Conservation (phyloP, 192 early-diverging fungal species). For the Linnemannia schmuckeri region DNA sequence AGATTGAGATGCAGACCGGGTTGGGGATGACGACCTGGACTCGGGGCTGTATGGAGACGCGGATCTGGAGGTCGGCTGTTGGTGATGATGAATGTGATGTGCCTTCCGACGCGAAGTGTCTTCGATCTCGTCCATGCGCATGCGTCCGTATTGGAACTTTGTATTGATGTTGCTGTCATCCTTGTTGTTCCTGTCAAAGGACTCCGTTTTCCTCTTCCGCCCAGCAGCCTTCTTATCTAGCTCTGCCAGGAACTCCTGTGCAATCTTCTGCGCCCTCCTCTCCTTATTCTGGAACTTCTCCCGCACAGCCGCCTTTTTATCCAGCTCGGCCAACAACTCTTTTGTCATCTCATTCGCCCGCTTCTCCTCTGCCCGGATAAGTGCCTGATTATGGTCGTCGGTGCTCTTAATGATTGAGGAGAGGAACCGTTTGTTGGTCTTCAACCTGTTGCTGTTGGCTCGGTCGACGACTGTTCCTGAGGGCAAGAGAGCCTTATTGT, state of each 20-base stretch:
- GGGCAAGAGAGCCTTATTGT: constrained; percentile 14
- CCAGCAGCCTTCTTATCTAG: neutral
- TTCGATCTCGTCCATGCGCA: constrained; percentile 27
- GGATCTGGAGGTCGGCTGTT: neutral
- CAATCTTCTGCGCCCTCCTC: constrained; percentile 21
- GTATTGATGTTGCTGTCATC: neutral
- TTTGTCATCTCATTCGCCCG: constrained; percentile 52
- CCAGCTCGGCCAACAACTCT: constrained; percentile 41
- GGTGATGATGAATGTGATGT: neutral
- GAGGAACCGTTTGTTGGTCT: constrained; percentile 71
- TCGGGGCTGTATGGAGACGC: neutral
- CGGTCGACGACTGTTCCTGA: constrained; percentile 34
- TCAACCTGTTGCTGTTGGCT: constrained; percentile 56
- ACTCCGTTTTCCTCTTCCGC: neutral
- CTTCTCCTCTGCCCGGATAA: constrained; percentile 63
- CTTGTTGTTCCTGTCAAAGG: neutral
- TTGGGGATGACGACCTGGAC: neutral
- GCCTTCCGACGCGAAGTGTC: neutral
- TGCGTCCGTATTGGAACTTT: neutral
- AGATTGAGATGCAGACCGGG: neutral
- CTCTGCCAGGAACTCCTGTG: neutral
- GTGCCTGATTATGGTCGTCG: constrained; percentile 65
- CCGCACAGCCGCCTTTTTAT: constrained; percentile 3
- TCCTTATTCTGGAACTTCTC: neutral
- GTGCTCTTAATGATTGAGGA: constrained; percentile 68